Evolutionary conservation across 495 filamentous ascomycete genomes (phyloP).

Genomic region (Talaromyces adpressus): DNA sequence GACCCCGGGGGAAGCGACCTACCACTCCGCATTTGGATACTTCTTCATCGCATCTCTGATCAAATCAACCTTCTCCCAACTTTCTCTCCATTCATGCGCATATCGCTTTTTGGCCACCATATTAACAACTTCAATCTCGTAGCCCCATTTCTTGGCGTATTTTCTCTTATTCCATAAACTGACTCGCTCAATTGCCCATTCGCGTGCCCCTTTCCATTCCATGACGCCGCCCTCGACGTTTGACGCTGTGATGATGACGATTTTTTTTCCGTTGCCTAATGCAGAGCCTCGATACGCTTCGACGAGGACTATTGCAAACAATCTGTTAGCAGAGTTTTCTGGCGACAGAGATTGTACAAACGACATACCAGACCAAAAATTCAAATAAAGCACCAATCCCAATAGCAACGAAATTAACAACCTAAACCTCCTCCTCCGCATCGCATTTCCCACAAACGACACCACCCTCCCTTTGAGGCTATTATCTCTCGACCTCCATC

Average conservation of each 20-base stretch:
- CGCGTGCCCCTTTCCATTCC: constrained; percentile 96
- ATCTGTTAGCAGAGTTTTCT: neutral
- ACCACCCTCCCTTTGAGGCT: constrained; percentile 21
- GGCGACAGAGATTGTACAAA: too few relatives aligned
- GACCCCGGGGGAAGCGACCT: constrained; percentile 18
- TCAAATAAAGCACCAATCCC: constrained; percentile 57
- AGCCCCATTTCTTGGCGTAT: constrained; percentile 85
- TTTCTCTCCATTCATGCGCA: constrained; percentile 97
- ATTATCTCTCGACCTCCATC: constrained; percentile 25
- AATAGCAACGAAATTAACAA: constrained; percentile 50
- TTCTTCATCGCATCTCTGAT: constrained; percentile 87
- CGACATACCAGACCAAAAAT: constrained; percentile 46
- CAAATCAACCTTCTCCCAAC: constrained; percentile 98
- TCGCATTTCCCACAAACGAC: constrained; percentile 29
- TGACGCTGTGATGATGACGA: constrained; percentile 87
- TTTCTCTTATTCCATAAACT: constrained; percentile 90
- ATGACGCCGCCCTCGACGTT: constrained; percentile 96
- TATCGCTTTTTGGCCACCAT: constrained; percentile 98
- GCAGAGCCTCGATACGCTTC: constrained; percentile 47
- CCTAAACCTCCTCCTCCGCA: constrained; percentile 52
- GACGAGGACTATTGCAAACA: constrained; percentile 21
- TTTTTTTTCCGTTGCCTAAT: constrained; percentile 80
- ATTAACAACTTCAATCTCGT: constrained; percentile 92
- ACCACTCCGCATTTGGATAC: constrained; percentile 96
- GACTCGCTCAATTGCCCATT: constrained; percentile 97